Conservation (phyloP, 805 yeast species). For the Starmerella gropengiesseri region DNA sequence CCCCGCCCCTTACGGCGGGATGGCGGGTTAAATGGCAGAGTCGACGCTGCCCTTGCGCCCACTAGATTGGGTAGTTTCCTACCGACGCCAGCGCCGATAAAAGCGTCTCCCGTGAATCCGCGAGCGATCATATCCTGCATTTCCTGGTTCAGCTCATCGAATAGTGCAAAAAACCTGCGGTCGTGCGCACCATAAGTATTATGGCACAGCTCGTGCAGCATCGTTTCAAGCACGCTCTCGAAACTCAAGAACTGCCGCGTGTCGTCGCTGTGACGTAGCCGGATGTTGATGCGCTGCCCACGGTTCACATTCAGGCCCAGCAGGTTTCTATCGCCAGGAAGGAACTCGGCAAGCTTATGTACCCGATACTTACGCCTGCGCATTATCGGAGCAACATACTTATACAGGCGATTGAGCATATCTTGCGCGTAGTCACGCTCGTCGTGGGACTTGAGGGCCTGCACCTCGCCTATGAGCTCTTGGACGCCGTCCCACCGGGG, state of each 20-base stretch:
- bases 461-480: constrained; percentile 19
- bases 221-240: constrained; percentile 59
- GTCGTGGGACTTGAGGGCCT: constrained; percentile 42
- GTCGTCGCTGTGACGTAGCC: constrained; percentile 54
- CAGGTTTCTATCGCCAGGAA: constrained; percentile 52
- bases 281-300: constrained; percentile 60
- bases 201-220: constrained; percentile 83
- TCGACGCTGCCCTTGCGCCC: not conserved
- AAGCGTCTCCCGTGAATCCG: constrained; percentile 38
- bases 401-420: constrained; percentile 56
- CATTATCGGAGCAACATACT: constrained; percentile 67
- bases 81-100: constrained; percentile 38
- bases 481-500: constrained; percentile 18
- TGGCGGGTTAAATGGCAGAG: no score
- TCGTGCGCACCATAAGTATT: constrained; percentile 75
- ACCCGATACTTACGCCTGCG: constrained; percentile 55
- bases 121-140: constrained; percentile 33
- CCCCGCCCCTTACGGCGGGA: constrained; percentile 20
- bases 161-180: constrained; percentile 48
- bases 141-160: constrained; percentile 52
- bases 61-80: constrained; percentile 32
- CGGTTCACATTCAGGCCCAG: constrained; percentile 74
- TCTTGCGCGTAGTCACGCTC: constrained; percentile 42
- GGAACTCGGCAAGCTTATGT: constrained; percentile 64
- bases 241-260: constrained; percentile 47